Conservation (phyloP, 495 filamentous ascomycete species). For the Aspergillus homomorphus region DNA sequence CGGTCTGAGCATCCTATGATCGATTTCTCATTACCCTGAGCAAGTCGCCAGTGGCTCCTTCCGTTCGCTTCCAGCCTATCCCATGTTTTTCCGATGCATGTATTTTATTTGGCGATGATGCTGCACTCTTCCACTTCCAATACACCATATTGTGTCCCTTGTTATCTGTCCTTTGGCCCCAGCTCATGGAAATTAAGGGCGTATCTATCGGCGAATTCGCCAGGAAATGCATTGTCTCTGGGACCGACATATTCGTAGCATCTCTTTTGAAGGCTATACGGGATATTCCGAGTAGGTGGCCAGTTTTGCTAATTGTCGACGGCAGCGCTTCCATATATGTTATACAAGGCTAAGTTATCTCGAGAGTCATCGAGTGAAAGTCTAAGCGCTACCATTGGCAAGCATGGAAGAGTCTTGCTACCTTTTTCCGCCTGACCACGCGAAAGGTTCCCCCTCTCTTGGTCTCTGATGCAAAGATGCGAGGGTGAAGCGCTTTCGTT, state of each 20-base stretch:
- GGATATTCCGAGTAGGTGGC: too few species aligned
- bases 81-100: constrained; percentile 11
- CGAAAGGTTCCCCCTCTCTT: too few species aligned
- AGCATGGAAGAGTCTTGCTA: too few species aligned
- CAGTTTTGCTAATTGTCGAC: too few species aligned
- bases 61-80: neutral
- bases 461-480: neutral
- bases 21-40: constrained; percentile 13
- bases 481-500: neutral
- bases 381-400: too few species aligned
- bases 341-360: too few species aligned
- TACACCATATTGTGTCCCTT: constrained; percentile 8
- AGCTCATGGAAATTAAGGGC: neutral
- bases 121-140: constrained; percentile 27
- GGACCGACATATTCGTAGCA: too few species aligned
- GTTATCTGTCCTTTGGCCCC: neutral
- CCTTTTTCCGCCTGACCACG: too few species aligned
- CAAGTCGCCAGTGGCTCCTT: constrained; percentile 7
- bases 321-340: too few species aligned
- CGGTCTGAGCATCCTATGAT: constrained; percentile 12
- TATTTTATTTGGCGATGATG: constrained; percentile 38
- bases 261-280: too few species aligned
- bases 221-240: neutral
- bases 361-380: too few species aligned
- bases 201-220: neutral